Evolutionary conservation across 306 rosid species (phyloP).

Genomic region (Rosa lucieae): DNA sequence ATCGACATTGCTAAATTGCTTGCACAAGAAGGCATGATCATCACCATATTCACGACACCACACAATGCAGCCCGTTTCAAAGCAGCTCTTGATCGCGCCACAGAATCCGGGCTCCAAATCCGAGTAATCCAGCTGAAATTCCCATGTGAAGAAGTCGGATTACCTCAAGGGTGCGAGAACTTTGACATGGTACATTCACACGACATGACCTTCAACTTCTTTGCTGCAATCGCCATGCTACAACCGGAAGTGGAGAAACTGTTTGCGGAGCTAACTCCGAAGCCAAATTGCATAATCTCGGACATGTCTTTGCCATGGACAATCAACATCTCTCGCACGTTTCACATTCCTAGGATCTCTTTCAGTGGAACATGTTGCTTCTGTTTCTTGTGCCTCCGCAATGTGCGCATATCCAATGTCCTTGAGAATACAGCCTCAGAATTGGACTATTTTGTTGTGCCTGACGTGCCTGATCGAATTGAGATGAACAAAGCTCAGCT

Average conservation of each 20-base stretch:
- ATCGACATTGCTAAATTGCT: slow-evolving; percentile 39
- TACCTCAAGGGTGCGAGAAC: slow-evolving; percentile 49
- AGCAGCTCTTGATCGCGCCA: slow-evolving; percentile 4
- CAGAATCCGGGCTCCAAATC: slow-evolving; percentile 24
- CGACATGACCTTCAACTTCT: slow-evolving; percentile 11
- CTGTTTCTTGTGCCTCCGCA: background rate
- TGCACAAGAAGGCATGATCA: slow-evolving; percentile 12
- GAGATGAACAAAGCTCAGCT: slow-evolving; percentile 14
- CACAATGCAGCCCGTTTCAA: slow-evolving; percentile 35
- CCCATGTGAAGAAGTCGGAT: slow-evolving; percentile 33
- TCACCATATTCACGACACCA: slow-evolving; percentile 41
- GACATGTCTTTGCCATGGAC: slow-evolving; percentile 50
- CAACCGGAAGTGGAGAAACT: slow-evolving; percentile 31
- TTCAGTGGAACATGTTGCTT: slow-evolving; percentile 11
- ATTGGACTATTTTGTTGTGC: slow-evolving; percentile 3
- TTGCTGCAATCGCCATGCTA: slow-evolving; percentile 24
- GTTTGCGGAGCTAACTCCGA: slow-evolving; percentile 28
- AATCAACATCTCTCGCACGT: slow-evolving; percentile 39
- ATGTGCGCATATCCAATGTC: background rate
- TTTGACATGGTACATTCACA: slow-evolving; percentile 39
- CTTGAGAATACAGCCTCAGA: slow-evolving; percentile 2
- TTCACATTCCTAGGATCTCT: slow-evolving; percentile 51
- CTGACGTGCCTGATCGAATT: slow-evolving; percentile 18
- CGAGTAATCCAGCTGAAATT: slow-evolving; percentile 23
- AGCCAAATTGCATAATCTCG: slow-evolving; percentile 43